Conservation (phyloP, 257 asterid genomes). For the Rauvolfia tetraphylla region DNA sequence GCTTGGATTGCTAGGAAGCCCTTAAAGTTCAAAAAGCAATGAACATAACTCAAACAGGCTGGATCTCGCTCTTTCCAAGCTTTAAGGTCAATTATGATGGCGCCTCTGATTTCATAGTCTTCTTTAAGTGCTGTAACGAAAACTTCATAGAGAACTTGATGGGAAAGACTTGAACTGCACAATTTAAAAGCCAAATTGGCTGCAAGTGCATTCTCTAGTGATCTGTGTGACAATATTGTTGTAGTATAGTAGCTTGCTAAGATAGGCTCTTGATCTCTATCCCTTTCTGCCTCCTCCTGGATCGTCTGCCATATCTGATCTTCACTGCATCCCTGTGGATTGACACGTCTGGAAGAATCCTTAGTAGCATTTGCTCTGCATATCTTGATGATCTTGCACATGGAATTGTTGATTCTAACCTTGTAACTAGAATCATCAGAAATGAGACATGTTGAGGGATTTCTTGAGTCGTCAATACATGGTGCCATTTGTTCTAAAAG, state of each 20-base stretch:
- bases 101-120: conserved; percentile 8
- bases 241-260: not conserved
- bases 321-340: too few relatives aligned
- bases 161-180: conserved; percentile 12
- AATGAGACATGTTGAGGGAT: not conserved
- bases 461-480: conserved; percentile 5
- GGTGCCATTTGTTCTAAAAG: conserved; percentile 5
- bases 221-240: conserved; percentile 12
- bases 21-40: conserved; percentile 20
- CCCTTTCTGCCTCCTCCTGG: conserved; percentile 12
- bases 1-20: conserved; percentile 24
- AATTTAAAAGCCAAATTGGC: conserved; percentile 18
- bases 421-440: not conserved
- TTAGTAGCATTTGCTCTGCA: not conserved
- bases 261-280: conserved; percentile 9
- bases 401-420: not conserved
- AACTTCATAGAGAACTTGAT: conserved; percentile 1
- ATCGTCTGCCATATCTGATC: conserved; percentile 19
- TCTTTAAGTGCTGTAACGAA: conserved; percentile 11
- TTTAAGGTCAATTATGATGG: conserved; percentile 14
- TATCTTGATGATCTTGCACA: conserved; percentile 6
- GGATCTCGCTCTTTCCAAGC: conserved; percentile 25
- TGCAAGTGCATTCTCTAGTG: conserved; percentile 16
- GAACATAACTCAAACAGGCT: conserved; percentile 19
- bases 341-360: not conserved